Conservation (phyloP, 78 protist species). For the Acrasis kona region DNA sequence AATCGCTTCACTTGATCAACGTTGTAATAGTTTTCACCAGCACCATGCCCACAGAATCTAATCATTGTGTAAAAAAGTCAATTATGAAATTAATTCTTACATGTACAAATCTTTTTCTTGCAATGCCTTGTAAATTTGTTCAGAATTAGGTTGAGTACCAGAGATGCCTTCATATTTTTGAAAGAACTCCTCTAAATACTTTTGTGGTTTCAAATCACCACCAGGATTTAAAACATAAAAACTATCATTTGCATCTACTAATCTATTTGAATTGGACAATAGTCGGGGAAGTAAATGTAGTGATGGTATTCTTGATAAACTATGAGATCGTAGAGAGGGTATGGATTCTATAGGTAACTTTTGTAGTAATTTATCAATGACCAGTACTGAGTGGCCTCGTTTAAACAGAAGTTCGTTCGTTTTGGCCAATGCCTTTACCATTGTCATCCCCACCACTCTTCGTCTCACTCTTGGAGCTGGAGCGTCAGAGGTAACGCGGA, state of each 20-base stretch:
- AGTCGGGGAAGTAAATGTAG: not conserved
- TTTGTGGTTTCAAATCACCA: slow-evolving; percentile 1
- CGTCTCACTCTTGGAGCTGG: not conserved
- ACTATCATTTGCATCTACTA: not conserved
- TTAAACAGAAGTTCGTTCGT: too few species aligned
- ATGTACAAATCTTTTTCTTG: not conserved
- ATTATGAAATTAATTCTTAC: too few species aligned
- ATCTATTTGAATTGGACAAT: not conserved
- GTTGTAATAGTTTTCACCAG: not conserved
- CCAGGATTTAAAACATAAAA: not conserved
- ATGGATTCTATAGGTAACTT: not conserved
- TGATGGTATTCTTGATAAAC: not conserved
- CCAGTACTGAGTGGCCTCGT: not conserved
- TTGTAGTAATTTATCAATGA: not conserved
- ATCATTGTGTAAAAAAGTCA: too few species aligned
- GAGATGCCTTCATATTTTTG: not conserved
- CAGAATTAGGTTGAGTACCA: not conserved
- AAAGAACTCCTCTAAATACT: not conserved
- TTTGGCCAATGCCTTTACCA: too few species aligned
- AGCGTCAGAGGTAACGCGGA: not conserved
- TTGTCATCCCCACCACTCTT: too few species aligned
- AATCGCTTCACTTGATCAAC: not conserved
- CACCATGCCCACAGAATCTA: too few species aligned
- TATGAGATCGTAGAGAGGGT: not conserved
- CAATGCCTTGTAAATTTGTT: not conserved